Evolutionary conservation across 768 basidiomycete species (phyloP), one percentile per base, ranked within the genome.

Genomic region (Coprinopsis marcescibilis): DNA sequence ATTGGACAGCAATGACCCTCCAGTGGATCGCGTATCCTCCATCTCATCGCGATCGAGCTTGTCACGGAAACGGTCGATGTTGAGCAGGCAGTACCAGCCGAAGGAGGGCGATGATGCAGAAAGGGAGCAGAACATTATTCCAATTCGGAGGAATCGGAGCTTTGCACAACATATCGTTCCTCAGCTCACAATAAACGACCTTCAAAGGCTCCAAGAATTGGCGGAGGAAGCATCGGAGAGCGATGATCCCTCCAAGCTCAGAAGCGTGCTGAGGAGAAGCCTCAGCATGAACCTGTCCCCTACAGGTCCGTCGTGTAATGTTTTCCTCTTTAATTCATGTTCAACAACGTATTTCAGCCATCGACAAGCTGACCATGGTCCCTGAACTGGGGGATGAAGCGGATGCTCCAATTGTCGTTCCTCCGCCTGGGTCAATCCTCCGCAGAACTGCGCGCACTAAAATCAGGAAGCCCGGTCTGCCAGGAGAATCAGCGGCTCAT

Each of bases 381-480:
- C 68, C 78, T 5, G 80, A 81, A 50, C 71, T 80, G 60, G 78
- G 71, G 7, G 91, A 92, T 51, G 90, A 91, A 55, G 82, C 81
- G 3, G 91, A 96, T 63, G 77, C 78, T n/a, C 94, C 94, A 19
- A 88, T 96, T 57, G 89, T 96, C 51, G 80, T 88, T 15, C 87
- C 90, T 36, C 85, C 83, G 20, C 91, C 90, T 1, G 89, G 89
- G 5, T 87, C 83, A 62, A 91, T 93, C 55, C 75, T 99, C 11
- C 86, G 92, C 17, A 85, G 96, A 29, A 80, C 92, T 8, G 92
- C 92, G 3, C 81, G 95, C 12, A 99, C 96, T 1, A 93, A 92
- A 70, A 96, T 98, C 55, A 85, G 95, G 27, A 99, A 98, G 68
- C 72, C 83, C 12, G 77, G 80, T 4, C 62, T 85, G 4, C 73